These are phyloP conservation scores for Leucocoprinus leucothites DNA, from an alignment of 768 basidiomycete genomes.

Conservation along the genomic window DNA sequence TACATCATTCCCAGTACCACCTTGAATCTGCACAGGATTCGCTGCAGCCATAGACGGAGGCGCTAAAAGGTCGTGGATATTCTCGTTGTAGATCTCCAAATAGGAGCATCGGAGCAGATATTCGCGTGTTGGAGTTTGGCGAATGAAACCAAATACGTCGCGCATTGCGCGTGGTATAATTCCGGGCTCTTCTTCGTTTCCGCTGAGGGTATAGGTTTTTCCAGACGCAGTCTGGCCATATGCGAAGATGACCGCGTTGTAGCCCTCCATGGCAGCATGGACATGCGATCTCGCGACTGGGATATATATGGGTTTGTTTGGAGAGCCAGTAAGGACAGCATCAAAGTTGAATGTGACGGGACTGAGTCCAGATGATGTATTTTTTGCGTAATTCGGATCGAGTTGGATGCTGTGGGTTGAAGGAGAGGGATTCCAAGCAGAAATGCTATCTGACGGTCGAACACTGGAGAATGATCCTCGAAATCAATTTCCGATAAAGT, in stretches of 20 bases:
- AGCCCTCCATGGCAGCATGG: conserved; percentile 93
- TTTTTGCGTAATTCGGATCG: conserved; percentile 51
- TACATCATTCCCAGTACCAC: conserved; percentile 57
- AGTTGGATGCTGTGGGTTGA: conserved; percentile 57
- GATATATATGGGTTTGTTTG: conserved; percentile 77
- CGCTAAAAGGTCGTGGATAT: conserved; percentile 81
- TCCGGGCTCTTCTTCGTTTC: conserved; percentile 81
- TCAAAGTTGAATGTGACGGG: conserved; percentile 60
- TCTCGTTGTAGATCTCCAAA: conserved; percentile 96
- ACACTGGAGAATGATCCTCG: conserved; percentile 39
- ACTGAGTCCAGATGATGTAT: conserved; percentile 26
- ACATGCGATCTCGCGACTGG: conserved; percentile 78
- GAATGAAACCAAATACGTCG: conserved; percentile 86
- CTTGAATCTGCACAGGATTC: conserved; percentile 72
- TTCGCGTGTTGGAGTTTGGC: conserved; percentile 72
- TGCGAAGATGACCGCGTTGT: conserved; percentile 94
- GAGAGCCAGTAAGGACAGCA: conserved; percentile 72
- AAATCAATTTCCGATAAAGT: neutral
- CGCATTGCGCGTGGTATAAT: conserved; percentile 93
- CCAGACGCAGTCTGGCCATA: conserved; percentile 87
- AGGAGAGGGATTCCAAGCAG: conserved; percentile 55
- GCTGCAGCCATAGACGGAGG: conserved; percentile 51
- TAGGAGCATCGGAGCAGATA: conserved; percentile 96
- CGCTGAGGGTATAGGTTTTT: conserved; percentile 57
- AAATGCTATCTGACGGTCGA: conserved; percentile 49